Percentiles rank a stretch among this genome's conserved stretches.
Conservation (phyloP, 345 rosid genomes). For the Bretschneidera sinensis region DNA sequence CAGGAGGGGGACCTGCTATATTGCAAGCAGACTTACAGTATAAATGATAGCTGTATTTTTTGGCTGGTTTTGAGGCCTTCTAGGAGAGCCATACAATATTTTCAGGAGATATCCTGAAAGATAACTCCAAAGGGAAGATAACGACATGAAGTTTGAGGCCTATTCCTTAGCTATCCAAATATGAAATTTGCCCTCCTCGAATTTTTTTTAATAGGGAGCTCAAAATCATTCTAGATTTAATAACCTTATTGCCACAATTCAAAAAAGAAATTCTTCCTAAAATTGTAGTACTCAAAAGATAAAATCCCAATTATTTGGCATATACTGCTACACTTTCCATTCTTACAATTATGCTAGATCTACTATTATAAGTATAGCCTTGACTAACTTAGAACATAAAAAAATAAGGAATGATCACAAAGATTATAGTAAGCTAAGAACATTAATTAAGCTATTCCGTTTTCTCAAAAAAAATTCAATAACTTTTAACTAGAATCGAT, state of each 20-base stretch:
- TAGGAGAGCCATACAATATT: not conserved
- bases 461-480: not conserved
- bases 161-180: no score
- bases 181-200: not conserved
- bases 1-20: not conserved
- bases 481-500: no score
- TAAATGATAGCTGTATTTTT: not conserved
- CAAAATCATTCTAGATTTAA: not conserved
- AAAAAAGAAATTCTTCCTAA: no score
- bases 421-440: not conserved
- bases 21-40: not conserved
- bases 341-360: no score
- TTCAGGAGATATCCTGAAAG: not conserved
- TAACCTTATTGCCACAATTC: no score
- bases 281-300: no score
- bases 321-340: no score
- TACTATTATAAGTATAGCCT: no score
- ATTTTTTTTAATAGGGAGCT: no score
- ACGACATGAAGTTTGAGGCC: not conserved
- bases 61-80: not conserved
- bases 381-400: no score
- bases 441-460: not conserved
- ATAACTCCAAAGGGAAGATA: not conserved
- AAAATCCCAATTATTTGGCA: no score
- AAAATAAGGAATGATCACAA: not conserved